Base-by-base conservation (phyloP, 1,284 basidiomycete genomes). In the Leucoagaricus sp. region DNA sequence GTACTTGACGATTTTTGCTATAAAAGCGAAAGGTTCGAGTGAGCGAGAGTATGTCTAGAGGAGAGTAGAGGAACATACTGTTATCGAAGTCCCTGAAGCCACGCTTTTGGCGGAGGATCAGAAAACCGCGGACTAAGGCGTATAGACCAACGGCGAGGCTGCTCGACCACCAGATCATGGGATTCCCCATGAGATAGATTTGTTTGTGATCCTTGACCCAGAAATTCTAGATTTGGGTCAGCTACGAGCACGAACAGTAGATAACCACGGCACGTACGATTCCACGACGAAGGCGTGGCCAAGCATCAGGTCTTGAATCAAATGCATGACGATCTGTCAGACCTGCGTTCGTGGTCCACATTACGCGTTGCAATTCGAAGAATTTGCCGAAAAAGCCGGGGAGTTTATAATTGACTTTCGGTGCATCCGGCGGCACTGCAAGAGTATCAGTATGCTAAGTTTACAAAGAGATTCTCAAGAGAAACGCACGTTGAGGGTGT, bases 311-410 rank as follows among this genome's bases (percentile, higher is more conserved):
- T 12, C 96, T 82, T 28, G 96, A 98, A 70, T 98, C 96, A 68
- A 91, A 99, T 0, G 88, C 89, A 67, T 99, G 97, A 19, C 94
- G 85, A 64, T 97, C 95, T 0, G 96, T 98, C 58, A 99, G 75
- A 0, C 94, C 96, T 21, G 93, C 91, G 66, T 99, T 99, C 21
- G 96, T 98, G n/a, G 83, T 86, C 94, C 95, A 98, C 96, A 99
- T 99, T 58, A 96, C 95, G 62, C 82, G 80, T 68, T 99, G 94
- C 33, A 99, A 77, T 69, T 99, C 96, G 67, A 82, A 79, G 78
- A 99, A 98, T 74, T 98, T 98, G 63, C 81, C 67, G 34, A 97
- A 75, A 79, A 99, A 99, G 3, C 89, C 84, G 3, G 96, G 94
- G 25, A 84, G 76, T 59, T 83, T 80, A 70, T 97, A 98, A 71